Conservation (phyloP, 768 basidiomycete species). For the Tulasnella sp. region DNA sequence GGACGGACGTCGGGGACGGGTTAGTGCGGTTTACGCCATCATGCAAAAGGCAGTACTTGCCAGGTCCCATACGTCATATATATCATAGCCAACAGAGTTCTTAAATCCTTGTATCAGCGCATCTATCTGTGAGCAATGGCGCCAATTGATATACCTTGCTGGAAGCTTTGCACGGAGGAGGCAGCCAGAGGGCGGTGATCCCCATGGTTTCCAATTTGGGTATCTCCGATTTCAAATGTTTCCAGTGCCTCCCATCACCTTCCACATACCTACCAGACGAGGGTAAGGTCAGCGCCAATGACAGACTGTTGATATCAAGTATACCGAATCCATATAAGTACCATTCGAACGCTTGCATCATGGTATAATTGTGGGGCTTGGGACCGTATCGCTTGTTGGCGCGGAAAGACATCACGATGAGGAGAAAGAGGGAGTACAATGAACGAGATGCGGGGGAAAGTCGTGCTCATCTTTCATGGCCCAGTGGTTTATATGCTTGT, state of each 20-base stretch:
- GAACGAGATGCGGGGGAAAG: neutral
- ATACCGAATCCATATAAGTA: constrained; percentile 18
- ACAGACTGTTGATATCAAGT: neutral
- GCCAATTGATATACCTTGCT: constrained; percentile 43
- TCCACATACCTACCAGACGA: constrained; percentile 25
- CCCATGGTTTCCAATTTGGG: constrained; percentile 63
- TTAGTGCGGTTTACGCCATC: neutral
- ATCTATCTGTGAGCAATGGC: neutral
- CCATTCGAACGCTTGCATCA: constrained; percentile 29
- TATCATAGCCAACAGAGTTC: constrained; percentile 27
- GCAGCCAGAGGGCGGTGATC: constrained; percentile 78
- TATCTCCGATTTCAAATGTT: constrained; percentile 61
- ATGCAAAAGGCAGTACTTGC: neutral
- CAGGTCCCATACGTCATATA: constrained; percentile 33
- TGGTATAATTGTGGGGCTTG: constrained; percentile 23
- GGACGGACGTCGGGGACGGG: neutral
- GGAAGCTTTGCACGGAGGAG: constrained; percentile 77
- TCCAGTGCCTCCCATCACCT: constrained; percentile 47
- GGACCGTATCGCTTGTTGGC: constrained; percentile 18
- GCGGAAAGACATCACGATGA: constrained; percentile 2
- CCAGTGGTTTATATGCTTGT: neutral
- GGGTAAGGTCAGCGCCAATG: neutral
- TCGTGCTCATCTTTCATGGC: neutral
- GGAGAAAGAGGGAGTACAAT: neutral
- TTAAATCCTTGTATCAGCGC: neutral